Evolutionary conservation across 768 basidiomycete genomes (phyloP).

Genomic region (Cyclocybe cylindracea): DNA sequence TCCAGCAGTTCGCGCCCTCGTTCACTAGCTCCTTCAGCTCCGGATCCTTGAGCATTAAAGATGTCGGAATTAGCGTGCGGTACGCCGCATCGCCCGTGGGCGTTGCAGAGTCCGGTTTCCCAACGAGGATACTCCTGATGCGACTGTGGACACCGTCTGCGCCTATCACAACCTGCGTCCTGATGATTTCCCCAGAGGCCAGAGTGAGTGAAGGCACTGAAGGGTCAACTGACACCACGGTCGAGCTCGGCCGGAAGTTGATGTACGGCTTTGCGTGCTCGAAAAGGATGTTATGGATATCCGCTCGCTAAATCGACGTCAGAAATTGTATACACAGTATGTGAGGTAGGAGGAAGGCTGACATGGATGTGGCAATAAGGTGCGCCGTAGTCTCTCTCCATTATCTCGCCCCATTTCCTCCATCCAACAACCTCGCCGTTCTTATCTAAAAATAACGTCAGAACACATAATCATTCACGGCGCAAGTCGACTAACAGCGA

Average conservation of each 20-base stretch:
- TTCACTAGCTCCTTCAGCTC: slow-evolving; percentile 54
- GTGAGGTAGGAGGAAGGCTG: slow-evolving; percentile 20
- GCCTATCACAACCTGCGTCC: slow-evolving; percentile 44
- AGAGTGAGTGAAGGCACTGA: slow-evolving; percentile 35
- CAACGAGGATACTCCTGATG: slow-evolving; percentile 48
- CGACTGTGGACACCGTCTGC: slow-evolving; percentile 51
- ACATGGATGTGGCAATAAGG: slow-evolving; percentile 39
- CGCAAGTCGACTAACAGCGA: slow-evolving; percentile 33
- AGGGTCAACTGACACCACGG: slow-evolving; percentile 31
- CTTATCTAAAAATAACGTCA: slow-evolving; percentile 17
- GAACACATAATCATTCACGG: too few species aligned
- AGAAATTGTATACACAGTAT: too few species aligned
- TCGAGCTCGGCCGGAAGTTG: slow-evolving; percentile 35
- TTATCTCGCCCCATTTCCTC: slow-evolving; percentile 27
- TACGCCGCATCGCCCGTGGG: slow-evolving; percentile 69
- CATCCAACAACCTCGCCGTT: slow-evolving; percentile 32
- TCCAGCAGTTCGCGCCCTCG: slow-evolving; percentile 56
- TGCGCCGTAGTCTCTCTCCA: slow-evolving; percentile 30
- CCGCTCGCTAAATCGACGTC: slow-evolving; percentile 44
- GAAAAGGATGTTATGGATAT: slow-evolving; percentile 43
- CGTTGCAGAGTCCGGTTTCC: slow-evolving; percentile 43
- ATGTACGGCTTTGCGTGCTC: slow-evolving; percentile 38
- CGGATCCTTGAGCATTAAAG: slow-evolving; percentile 49
- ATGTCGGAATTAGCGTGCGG: slow-evolving; percentile 50
- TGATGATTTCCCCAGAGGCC: slow-evolving; percentile 40